Evolutionary conservation across 2,329 filamentous ascomycete species (phyloP).

Genomic region (Arthrobotrys musiformis): DNA sequence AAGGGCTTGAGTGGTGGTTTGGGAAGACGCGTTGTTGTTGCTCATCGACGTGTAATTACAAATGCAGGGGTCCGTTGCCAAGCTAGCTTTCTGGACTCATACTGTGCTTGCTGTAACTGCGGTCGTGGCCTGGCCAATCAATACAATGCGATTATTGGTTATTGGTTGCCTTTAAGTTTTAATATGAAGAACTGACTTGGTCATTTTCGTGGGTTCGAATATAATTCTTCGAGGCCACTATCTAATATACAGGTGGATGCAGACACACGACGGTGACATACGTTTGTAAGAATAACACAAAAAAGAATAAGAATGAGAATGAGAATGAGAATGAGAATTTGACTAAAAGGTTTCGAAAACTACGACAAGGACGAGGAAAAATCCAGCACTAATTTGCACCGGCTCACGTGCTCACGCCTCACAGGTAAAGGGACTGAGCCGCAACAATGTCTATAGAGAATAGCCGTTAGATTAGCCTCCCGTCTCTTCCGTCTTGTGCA

Average conservation of each 20-base stretch:
- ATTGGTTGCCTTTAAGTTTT: neutral
- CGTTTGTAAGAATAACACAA: neutral
- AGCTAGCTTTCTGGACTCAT: too few relatives aligned
- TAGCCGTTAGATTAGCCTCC: constrained; percentile 1
- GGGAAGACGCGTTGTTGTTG: constrained; percentile 51
- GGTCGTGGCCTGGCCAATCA: neutral
- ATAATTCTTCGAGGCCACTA: neutral
- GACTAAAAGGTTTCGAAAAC: too few relatives aligned
- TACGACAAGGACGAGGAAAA: too few relatives aligned
- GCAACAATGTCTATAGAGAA: constrained; percentile 80
- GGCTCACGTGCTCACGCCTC: constrained; percentile 61
- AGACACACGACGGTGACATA: neutral
- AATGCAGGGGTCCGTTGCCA: constrained; percentile 9
- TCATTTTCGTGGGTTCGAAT: neutral
- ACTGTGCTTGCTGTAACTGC: too few relatives aligned
- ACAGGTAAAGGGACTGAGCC: constrained; percentile 91
- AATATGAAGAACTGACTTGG: too few relatives aligned
- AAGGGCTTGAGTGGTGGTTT: neutral
- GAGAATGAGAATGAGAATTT: neutral
- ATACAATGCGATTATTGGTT: neutral
- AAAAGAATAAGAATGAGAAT: neutral
- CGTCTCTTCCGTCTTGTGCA: neutral
- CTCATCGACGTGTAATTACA: constrained; percentile 43
- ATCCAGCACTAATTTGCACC: too few relatives aligned
- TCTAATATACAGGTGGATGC: neutral